Percentiles rank a stretch among this genome's conserved stretches.
Conservation (phyloP, 116 monocot species). For the Iris pallida region DNA sequence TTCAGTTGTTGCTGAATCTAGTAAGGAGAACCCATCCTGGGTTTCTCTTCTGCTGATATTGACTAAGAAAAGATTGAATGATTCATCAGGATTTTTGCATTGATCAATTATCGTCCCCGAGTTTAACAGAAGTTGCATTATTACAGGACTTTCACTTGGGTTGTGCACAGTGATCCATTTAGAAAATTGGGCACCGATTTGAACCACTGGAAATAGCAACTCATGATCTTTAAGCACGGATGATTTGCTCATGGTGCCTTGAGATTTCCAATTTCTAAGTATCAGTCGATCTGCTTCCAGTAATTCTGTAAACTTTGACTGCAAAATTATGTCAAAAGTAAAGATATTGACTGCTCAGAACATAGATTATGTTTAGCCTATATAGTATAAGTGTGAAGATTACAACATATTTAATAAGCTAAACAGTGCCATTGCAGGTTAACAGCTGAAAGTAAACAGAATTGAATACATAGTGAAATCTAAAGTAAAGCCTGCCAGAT, state of each 20-base stretch:
- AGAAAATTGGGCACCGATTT: slow-evolving; percentile 45
- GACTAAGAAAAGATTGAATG: slow-evolving; percentile 18
- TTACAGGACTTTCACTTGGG: slow-evolving; percentile 47
- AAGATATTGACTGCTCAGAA: neutral
- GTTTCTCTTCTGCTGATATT: slow-evolving; percentile 22
- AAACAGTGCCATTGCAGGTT: neutral
- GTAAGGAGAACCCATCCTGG: slow-evolving; percentile 56
- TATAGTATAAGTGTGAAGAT: neutral
- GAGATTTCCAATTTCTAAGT: slow-evolving; percentile 66
- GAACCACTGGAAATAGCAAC: slow-evolving; percentile 62
- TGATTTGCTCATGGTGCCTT: slow-evolving; percentile 38
- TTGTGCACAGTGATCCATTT: slow-evolving; percentile 74
- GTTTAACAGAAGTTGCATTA: slow-evolving; percentile 74
- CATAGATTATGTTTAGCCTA: neutral
- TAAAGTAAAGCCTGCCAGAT: neutral
- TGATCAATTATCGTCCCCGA: slow-evolving; percentile 48
- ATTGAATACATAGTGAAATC: neutral
- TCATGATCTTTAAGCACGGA: slow-evolving; percentile 63
- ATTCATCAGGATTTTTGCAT: slow-evolving; percentile 46
- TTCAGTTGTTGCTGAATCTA: slow-evolving; percentile 48
- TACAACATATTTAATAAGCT: neutral
- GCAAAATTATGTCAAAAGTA: slow-evolving; percentile 15
- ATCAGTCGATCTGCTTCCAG: slow-evolving; percentile 49
- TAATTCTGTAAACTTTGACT: slow-evolving; percentile 31
- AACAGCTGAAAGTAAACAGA: neutral